Evolutionary conservation across 2,329 filamentous ascomycete genomes (phyloP), one percentile per base, ranked within the genome.

Genomic region (Coccinonectria pachysandricola): DNA sequence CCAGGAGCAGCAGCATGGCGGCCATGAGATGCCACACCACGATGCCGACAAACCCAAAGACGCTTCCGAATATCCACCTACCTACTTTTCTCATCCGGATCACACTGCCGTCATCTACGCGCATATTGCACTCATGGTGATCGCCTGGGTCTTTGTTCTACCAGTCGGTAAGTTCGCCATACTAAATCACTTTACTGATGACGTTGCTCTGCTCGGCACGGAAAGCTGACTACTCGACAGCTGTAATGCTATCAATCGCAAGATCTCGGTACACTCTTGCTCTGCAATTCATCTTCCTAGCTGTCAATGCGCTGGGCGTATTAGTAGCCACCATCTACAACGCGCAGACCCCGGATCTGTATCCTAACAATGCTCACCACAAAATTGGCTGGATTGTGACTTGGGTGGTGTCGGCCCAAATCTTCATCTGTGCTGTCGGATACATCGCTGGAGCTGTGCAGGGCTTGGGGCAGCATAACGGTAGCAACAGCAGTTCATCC

Each of bases 301-400:
- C 64, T 2, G 50, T 66, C 18, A 84, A 86, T 48, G 65, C 62
- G 3, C 40, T 78, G 2, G 82, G 78, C 11, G 40, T 87, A 13
- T 46, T 83, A 9, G 50, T 81, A 14, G 75, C 71, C 6, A 66
- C 71, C 25, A 59, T 84, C 17, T 94, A 94, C 62, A 85, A 91
- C 50, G 65, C 70, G 31, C 75, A 71, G 37, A 93, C 85, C 0
- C 85, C 86, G 1, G 83, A 94, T 48, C 60, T 95, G 12, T 95
- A 94, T 50, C 75, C 76, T 16, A 78, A 81, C 49, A 93, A 93
- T 49, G 72, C 79, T n/a, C 87, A 95, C 53, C 77, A 86, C 59
- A 86, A 82, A 52, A 68, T 88, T 21, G 86, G 86, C 28, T 96
- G 88, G 88, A 64, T 83, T 21, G 67, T 79, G 15, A 88, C 80